Evolutionary conservation across 345 rosid species (phyloP).

Genomic region (Turritis glabra): DNA sequence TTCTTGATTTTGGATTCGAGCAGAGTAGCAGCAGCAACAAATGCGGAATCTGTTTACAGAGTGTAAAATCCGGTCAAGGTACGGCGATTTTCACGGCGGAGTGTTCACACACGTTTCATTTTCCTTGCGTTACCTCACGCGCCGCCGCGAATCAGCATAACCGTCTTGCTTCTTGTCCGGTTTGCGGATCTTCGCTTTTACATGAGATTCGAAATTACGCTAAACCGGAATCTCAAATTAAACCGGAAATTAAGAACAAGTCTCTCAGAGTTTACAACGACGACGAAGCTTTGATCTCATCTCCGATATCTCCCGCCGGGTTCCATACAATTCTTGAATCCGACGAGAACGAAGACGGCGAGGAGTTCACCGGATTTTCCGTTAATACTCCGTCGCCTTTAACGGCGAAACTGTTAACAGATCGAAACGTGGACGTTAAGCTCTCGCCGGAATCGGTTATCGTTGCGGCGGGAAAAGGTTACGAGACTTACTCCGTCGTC

Average conservation of each 20-base stretch:
- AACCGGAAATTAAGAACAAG: constrained; percentile 32
- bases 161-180: constrained; percentile 52
- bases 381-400: constrained; percentile 38
- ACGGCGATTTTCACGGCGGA: constrained; percentile 96
- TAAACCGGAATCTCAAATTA: constrained; percentile 27
- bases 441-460: constrained; percentile 71
- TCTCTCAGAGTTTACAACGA: constrained; percentile 67
- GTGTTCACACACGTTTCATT: constrained; percentile 80
- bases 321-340: constrained; percentile 78
- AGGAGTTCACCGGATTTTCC: constrained; percentile 65
- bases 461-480: constrained; percentile 54
- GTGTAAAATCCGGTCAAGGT: constrained; percentile 69
- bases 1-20: not conserved
- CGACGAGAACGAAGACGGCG: constrained; percentile 64
- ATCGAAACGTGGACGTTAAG: constrained; percentile 46
- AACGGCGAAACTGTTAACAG: constrained; percentile 22
- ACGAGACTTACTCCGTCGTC: constrained; percentile 57
- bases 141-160: constrained; percentile 39
- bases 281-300: constrained; percentile 72
- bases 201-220: constrained; percentile 18
- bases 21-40: constrained; percentile 19
- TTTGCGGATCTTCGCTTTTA: constrained; percentile 58
- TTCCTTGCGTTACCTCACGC: constrained; percentile 67
- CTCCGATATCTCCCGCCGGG: constrained; percentile 52
- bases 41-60: constrained; percentile 76